Base-by-base conservation (phyloP, 345 rosid species). In the Eucalyptus regnans region DNA sequence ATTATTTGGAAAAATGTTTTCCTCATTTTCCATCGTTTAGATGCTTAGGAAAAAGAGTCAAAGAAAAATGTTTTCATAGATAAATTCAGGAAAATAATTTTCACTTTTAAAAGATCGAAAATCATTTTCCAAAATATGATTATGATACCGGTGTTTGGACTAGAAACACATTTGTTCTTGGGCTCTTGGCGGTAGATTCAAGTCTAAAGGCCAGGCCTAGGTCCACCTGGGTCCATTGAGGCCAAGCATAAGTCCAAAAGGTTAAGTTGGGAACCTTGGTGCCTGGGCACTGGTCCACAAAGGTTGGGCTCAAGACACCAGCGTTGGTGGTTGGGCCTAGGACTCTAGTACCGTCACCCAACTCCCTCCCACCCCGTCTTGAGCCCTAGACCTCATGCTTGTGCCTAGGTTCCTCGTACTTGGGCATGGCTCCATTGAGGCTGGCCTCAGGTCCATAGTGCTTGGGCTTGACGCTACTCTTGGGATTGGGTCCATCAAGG, bases 281-380 rank as follows among this genome's bases (percentile, higher is more conserved):
- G 13, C 62, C 4, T 10, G 4, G 29, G 29, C 62, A 23, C 29
- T 22, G 10, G 1, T 1, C 62, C 62, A 56, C 12, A 56, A 25
- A 22, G 62, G 62, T 56, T 56, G 1, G 62, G 62, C 29, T 56
- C 12, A 25, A 56, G 29, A 56, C 29, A 56, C 29, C 0, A 56
- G 1, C 12, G 6, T 3, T 25, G 3, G 27, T 23, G 62, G 62
- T 25, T 56, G 29, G 62, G 29, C 62, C 62, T 56, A 56, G 29
- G 62, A 23, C 62, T 56, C 29, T 56, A 23, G 3, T 56, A 56
- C 1, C 6, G 0, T 56, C 62, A 56, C 62, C 29, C 1, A 25
- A 1, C 62, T 56, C 29, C 6, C 29, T 56, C 27, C 12, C 29
- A 56, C 27, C 6, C 1, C 0, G 1, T 13, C 62, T 56, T 0